Evolutionary conservation across 1,139 yeast genomes (phyloP), one percentile per base, ranked within the genome.

Genomic region (Taphrina confusa): DNA sequence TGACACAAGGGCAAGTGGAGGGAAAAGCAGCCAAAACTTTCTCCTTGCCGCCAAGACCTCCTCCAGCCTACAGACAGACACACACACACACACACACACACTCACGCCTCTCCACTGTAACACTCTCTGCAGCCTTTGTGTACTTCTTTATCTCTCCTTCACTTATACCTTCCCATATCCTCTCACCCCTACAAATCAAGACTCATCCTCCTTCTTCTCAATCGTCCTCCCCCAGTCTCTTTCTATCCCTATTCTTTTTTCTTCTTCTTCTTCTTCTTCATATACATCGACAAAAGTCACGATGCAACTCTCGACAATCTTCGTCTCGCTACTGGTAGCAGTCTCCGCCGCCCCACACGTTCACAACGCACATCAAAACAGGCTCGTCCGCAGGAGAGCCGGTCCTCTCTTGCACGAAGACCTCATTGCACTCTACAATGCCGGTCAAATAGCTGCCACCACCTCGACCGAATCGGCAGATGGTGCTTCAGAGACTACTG

Each of bases 351-450:
- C 44, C 11, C 44, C 51, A 25, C 51, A 45, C 25, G 51, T 34
- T 20, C 51, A 45, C 25, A 34, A 31, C 20, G 36, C 34, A 20
- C 51, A 42, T 23, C 51, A 31, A 34, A 36, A 44, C 51, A 34
- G 40, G 16, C 31, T 18, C 23, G 33, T 28, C 40, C 46, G 34
- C 11, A 18, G 40, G 33, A 40, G 49, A 34, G 37, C 37, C 12
- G 45, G 56, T 27, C 51, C 49, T 25, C 58, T 54, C 27, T 28
- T 54, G 34, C 58, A 42, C 45, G 37, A 42, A 23, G 58, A 54
- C 44, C 16, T 54, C 27, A 34, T 42, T 34, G 40, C 49, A 23
- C 51, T 54, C 45, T 54, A 44, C 45, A 20, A 18, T 3, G 40
- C 33, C 12, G 42, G n/a, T 9, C 42, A 18, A 18, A 25, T 18